Evolutionary conservation across 331 rosid genomes (phyloP).

Genomic region (Malus hybrid): DNA sequence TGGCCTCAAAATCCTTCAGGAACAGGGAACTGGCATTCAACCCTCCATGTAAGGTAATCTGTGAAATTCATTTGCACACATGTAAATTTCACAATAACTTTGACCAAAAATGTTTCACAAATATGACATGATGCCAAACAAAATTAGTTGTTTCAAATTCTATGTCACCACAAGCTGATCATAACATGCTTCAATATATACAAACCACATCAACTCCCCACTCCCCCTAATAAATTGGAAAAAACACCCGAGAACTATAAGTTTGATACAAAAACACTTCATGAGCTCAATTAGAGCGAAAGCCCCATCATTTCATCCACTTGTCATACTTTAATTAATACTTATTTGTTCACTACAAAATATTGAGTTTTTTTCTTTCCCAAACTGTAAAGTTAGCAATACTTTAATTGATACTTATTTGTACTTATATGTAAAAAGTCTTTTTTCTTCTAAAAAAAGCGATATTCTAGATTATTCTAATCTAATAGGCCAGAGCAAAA

Average conservation of each 20-base stretch:
- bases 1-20: constrained; percentile 54
- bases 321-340: no score
- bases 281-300: no score
- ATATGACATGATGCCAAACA: not conserved
- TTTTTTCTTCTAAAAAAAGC: not conserved
- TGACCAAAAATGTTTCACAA: not conserved
- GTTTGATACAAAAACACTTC: no score
- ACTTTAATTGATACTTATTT: no score
- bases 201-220: not conserved
- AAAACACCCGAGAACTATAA: no score
- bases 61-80: constrained; percentile 16
- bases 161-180: not conserved
- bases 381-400: no score
- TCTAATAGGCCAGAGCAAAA: no score
- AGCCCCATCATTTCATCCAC: no score
- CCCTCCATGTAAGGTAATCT: constrained; percentile 64
- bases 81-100: not conserved
- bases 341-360: no score
- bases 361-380: no score
- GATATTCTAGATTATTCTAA: no score
- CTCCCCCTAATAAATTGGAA: no score
- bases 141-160: not conserved
- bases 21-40: constrained; percentile 30
- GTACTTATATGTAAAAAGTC: not conserved
- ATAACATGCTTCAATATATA: not conserved